phyloP scores from a whole-genome alignment of 768 basidiomycete species.

The Tylopilus felleus region DNA sequence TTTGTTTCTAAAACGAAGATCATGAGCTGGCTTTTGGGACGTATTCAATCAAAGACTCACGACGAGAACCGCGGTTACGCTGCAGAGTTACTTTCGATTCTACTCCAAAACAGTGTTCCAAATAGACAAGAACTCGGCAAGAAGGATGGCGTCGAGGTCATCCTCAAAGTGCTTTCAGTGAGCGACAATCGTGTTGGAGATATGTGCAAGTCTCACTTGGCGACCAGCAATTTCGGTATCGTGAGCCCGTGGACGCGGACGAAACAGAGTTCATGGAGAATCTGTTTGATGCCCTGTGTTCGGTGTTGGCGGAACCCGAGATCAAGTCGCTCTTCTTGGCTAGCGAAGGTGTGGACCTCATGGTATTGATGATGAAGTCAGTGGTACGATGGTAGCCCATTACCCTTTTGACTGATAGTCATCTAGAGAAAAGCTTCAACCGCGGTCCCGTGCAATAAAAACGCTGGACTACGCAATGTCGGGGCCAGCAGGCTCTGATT shows the following conservation, averaged over 20 bases:
- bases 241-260: conserved; percentile 82
- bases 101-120: conserved; percentile 69
- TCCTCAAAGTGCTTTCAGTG: conserved; percentile 79
- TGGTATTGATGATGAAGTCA: conserved; percentile 98
- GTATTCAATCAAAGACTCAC: conserved; percentile 67
- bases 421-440: conserved; percentile 74
- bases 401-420: neutral
- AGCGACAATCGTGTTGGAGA: conserved; percentile 29
- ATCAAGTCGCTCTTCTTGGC: conserved; percentile 82
- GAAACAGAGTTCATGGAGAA: conserved; percentile 99
- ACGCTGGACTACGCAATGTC: conserved; percentile 89
- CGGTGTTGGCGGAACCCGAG: conserved; percentile 71
- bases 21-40: conserved; percentile 73
- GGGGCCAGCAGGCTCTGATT: conserved; percentile 58
- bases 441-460: conserved; percentile 84
- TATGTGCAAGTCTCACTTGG: conserved; percentile 10
- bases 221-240: conserved; percentile 76
- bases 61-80: conserved; percentile 94
- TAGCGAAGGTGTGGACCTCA: conserved; percentile 91
- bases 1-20: conserved; percentile 75
- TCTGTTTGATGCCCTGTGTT: conserved; percentile 86
- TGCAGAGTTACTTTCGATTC: conserved; percentile 88
- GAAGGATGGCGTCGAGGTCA: conserved; percentile 72
- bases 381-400: conserved; percentile 22
- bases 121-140: conserved; percentile 71